A percentile compares a stretch with the other conserved stretches of the same genome.
These are phyloP conservation scores for Lyophyllum atratum DNA, from an alignment of 768 basidiomycete species.

Conservation along the genomic window DNA sequence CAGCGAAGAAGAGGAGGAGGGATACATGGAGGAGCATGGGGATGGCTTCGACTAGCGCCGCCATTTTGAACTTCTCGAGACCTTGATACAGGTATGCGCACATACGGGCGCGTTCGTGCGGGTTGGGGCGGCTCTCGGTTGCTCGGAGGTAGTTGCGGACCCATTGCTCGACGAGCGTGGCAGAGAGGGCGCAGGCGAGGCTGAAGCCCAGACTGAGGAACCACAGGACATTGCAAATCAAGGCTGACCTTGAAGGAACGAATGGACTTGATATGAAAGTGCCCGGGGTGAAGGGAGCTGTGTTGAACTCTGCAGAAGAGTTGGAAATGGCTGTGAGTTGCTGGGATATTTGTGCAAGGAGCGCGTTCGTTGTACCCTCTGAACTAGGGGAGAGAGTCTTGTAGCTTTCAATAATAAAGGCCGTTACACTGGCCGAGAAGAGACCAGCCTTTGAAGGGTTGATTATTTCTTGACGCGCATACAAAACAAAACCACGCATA, in stretches of 20 bases:
- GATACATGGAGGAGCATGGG: constrained; percentile 51
- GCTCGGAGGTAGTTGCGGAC: constrained; percentile 40
- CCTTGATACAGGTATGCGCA: constrained; percentile 42
- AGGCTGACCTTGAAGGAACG: constrained; percentile 27
- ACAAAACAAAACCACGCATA: constrained; percentile 13
- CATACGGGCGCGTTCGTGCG: constrained; percentile 41
- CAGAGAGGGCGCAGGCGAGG: constrained; percentile 40
- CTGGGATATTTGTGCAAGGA: constrained; percentile 32
- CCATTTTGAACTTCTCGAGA: constrained; percentile 38
- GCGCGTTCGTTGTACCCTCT: constrained; percentile 23
- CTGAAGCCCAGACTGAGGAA: constrained; percentile 47
- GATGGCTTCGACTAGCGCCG: constrained; percentile 38
- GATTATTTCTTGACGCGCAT: background rate
- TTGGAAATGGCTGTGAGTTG: constrained; percentile 28
- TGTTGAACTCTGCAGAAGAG: constrained; percentile 4
- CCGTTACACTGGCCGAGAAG: constrained; percentile 40
- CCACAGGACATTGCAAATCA: constrained; percentile 45
- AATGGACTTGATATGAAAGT: constrained; percentile 15
- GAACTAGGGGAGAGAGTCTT: constrained; percentile 32
- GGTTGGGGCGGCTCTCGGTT: constrained; percentile 30
- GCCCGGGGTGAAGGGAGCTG: background rate
- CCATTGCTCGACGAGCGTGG: constrained; percentile 54
- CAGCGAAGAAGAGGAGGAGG: constrained; percentile 51
- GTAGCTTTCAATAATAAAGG: constrained; percentile 42
- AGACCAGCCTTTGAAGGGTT: constrained; percentile 32